Evolutionary conservation across 352 stramenopile species (phyloP).

Genomic region (Phytophthora foliorum): DNA sequence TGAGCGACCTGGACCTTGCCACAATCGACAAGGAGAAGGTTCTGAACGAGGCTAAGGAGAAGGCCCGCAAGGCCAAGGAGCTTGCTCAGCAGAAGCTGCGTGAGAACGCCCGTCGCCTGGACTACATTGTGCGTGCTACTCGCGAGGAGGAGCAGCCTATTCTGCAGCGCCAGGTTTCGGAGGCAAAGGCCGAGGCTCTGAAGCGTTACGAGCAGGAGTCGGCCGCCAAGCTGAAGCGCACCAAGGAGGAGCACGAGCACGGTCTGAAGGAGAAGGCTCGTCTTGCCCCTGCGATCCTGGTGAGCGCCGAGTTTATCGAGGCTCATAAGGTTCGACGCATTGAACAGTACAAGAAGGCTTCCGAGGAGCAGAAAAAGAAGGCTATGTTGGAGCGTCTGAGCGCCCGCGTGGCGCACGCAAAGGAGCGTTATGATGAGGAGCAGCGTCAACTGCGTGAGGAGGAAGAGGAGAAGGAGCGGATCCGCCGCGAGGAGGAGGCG

Average conservation of each 20-base stretch:
- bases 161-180: conserved; percentile 85
- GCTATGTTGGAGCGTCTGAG: conserved; percentile 71
- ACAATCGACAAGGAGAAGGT: conserved; percentile 86
- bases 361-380: conserved; percentile 91
- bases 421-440: conserved; percentile 78
- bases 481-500: conserved; percentile 65
- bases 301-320: conserved; percentile 83
- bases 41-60: conserved; percentile 95
- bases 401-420: conserved; percentile 69
- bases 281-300: conserved; percentile 71
- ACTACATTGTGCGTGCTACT: conserved; percentile 97
- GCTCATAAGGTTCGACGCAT: conserved; percentile 79
- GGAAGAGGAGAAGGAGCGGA: conserved; percentile 72
- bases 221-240: conserved; percentile 79
- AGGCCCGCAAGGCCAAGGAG: conserved; percentile 95
- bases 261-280: conserved; percentile 92
- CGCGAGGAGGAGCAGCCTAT: conserved; percentile 96
- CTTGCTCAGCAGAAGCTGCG: conserved; percentile 94
- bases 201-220: conserved; percentile 81
- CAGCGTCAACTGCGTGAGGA: conserved; percentile 66
- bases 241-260: conserved; percentile 90
- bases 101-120: conserved; percentile 93
- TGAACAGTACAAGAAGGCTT: conserved; percentile 89
- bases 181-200: conserved; percentile 83
- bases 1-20: conserved; percentile 76